Percentiles rank a stretch among this genome's conserved stretches.
phyloP scores from a whole-genome alignment of 768 basidiomycete genomes.

The Phaffia australis region DNA sequence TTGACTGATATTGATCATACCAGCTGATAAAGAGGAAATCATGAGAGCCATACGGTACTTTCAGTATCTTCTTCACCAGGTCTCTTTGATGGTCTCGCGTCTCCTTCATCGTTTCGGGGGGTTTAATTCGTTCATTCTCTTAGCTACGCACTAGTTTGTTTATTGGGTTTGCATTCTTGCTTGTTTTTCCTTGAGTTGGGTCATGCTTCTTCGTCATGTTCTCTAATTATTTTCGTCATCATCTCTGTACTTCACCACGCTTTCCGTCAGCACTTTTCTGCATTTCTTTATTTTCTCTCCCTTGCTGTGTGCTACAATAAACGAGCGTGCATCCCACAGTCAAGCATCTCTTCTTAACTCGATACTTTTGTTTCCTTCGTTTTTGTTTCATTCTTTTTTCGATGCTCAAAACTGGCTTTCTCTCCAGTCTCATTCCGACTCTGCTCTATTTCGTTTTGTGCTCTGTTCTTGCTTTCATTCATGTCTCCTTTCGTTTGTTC shows the following conservation, averaged over 20 bases:
- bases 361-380: no score
- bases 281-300: not conserved
- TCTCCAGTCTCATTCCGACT: not conserved
- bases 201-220: not conserved
- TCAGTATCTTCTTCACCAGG: not conserved
- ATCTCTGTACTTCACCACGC: not conserved
- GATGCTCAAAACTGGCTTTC: not conserved
- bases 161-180: no score
- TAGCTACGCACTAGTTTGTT: no score
- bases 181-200: constrained; percentile 1
- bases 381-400: not conserved
- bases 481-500: not conserved
- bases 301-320: not conserved
- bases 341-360: not conserved
- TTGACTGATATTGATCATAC: no score
- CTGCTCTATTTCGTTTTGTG: not conserved
- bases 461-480: no score
- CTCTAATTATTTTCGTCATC: not conserved
- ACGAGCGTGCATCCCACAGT: not conserved
- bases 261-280: not conserved
- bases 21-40: no score
- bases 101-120: not conserved
- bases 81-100: not conserved
- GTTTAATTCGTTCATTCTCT: not conserved
- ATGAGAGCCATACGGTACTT: no score